These are phyloP conservation scores for Chytriomyces confervae DNA, from an alignment of 192 early-diverging fungal genomes.

Conservation along the genomic window DNA sequence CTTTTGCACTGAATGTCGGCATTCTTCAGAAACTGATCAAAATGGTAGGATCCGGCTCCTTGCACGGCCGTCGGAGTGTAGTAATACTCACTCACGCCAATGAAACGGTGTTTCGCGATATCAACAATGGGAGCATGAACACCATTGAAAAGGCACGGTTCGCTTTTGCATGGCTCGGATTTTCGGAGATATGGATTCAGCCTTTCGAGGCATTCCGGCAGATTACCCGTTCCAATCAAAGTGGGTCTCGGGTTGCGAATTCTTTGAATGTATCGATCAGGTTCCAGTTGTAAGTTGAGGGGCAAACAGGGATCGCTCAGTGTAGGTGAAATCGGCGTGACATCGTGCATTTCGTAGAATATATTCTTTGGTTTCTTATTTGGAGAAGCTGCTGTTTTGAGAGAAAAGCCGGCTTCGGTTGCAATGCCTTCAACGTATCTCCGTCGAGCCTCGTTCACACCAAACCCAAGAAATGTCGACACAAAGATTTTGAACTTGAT, in stretches of 20 bases:
- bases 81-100: conserved; percentile 97
- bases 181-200: conserved; percentile 80
- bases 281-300: conserved; percentile 33
- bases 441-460: conserved; percentile 91
- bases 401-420: conserved; percentile 3
- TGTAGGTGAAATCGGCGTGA: neutral
- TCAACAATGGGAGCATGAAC: conserved; percentile 86
- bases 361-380: neutral
- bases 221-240: conserved; percentile 51
- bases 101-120: conserved; percentile 69
- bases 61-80: conserved; percentile 84
- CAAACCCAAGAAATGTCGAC: conserved; percentile 93
- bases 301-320: conserved; percentile 55
- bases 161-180: conserved; percentile 64
- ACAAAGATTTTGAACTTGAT: conserved; percentile 79
- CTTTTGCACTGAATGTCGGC: conserved; percentile 8
- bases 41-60: conserved; percentile 11
- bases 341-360: neutral
- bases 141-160: conserved; percentile 94
- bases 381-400: neutral
- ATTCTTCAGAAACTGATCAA: conserved; percentile 20
- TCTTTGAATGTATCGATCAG: conserved; percentile 3
- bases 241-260: neutral
- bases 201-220: conserved; percentile 42
- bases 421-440: conserved; percentile 72